Conservation (phyloP, 331 rosid species). For the Phaseolus coccineus region DNA sequence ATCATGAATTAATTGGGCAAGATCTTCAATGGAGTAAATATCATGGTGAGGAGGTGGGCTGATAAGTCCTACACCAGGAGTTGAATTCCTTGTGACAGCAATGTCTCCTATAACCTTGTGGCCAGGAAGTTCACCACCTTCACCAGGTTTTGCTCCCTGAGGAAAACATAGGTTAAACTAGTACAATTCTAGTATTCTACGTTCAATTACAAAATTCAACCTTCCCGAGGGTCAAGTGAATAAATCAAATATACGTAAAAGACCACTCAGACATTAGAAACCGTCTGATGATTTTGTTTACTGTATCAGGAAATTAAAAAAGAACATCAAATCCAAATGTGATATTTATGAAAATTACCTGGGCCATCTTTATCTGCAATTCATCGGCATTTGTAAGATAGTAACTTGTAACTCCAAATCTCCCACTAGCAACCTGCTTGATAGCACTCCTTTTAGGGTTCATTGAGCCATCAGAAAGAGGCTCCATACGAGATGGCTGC, state of each 20-base stretch:
- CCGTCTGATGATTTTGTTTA: not conserved
- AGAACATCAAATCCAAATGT: not conserved
- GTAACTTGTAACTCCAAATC: constrained; percentile 25
- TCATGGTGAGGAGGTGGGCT: constrained; percentile 29
- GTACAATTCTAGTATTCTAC: not conserved
- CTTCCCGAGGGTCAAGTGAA: not conserved
- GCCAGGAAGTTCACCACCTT: constrained; percentile 23
- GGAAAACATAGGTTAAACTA: not conserved
- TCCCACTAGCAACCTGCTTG: constrained; percentile 21
- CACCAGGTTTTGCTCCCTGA: constrained; percentile 24
- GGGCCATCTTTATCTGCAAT: constrained; percentile 29
- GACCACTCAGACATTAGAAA: not conserved
- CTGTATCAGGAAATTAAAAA: not conserved
- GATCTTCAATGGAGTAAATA: constrained; percentile 15
- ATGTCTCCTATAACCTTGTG: constrained; percentile 26
- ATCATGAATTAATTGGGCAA: constrained; percentile 27
- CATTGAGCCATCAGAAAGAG: constrained; percentile 22
- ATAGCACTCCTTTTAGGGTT: constrained; percentile 23
- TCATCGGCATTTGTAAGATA: constrained; percentile 22
- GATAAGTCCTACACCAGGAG: constrained; percentile 30
- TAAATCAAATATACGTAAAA: not conserved
- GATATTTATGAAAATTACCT: constrained; percentile 10
- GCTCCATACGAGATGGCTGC: constrained; percentile 33
- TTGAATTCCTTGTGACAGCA: constrained; percentile 26
- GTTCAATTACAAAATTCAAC: not conserved